Evolutionary conservation across 768 basidiomycete species (phyloP), one percentile per base, ranked within the genome.

Genomic region (Phaeolepiota aurea): DNA sequence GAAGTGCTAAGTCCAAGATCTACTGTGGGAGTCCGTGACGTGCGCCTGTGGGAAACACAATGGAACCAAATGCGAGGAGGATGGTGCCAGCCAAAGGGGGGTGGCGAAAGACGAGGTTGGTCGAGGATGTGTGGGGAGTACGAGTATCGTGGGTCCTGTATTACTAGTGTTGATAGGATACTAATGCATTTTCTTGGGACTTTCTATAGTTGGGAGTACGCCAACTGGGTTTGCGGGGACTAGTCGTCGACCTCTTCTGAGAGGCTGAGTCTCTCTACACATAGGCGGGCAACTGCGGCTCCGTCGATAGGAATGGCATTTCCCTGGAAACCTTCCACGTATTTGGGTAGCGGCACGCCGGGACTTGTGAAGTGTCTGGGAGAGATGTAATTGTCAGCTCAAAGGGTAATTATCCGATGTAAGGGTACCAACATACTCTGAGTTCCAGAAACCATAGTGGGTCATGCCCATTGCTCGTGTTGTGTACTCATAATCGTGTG

Each of bases 241-340:
- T 56, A 82, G 50, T 82, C 80, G 51, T 83, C 79, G 13, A 76
- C 69, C 56, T 83, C 80, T 31, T 71, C 69, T 9, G 65, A 55
- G 14, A 84, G 63, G 3, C 69, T 69, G 13, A 87, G 58, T 34
- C 81, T 66, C 44, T 81, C 71, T 5, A 70, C 53, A 47, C 75
- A 77, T 14, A 87, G 50, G 7, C 65, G 65, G 3, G 81, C 83
- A 3, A 91, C 84, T 0, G 66, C 66, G 28, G 66, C 71, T 4
- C 81, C 87, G 56, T 91, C 76, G 20, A 96, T 70, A 2, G 90
- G 91, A 44, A 96, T 96, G 10, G 68, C 71, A 55, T 86, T 90
- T 11, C 91, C 74, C 51, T 82, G 85, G 65, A 96, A 96, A n/a
- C 87, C 92, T 30, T 83, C 76, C 0, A 89, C 88, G 49, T 93